Base-by-base conservation (phyloP, 164 flowering plant species). In the Annona squamosa region DNA sequence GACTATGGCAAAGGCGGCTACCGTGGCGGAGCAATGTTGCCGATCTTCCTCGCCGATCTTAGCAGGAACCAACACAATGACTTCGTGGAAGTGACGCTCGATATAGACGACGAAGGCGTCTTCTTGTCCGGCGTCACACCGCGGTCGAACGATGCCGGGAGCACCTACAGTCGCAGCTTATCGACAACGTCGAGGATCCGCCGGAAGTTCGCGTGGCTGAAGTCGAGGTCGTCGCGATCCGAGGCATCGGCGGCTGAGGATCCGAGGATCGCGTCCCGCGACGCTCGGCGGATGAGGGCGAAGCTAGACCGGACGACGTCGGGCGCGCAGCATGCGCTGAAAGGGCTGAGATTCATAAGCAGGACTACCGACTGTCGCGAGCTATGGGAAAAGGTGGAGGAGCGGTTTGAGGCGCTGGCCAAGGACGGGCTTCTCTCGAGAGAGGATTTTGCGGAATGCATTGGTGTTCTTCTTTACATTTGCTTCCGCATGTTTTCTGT, bases 391-490 rank as follows among this genome's bases (percentile, higher is more conserved):
- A 77, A 74, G 16, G 99, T 93, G 19, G 98, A 90, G 86, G 63
- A 86, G 12, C 76, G 92, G 74, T 96, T 96, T 74, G 74, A 78
- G 4, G 47, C 71, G 42, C 79, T 96, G 10, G 87, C 97, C 5
- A 73, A 74, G 46, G 89, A 90, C 42, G 97, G 95, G 0, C 77
- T 93, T 48, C 89, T 96, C 7, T 81, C 86, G 4, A 72, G 95
- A 76, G 88, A 91, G 44, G 90, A 91, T 48, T 96, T 93, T 72
- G 99, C 92, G 3, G 89, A 86, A 76, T 96, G 99, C 74, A 93
- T 96, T 46, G 99, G 99, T 93, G 74, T 37, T 63, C 9, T 2
- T 52, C 13, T 17, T 48, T 46, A n/a, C 13, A 9, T 70, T 52
- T 13, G 10, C 63, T 70, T 42, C 26, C 17, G 48, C 63, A 10